A percentile compares a stretch with the other conserved stretches of the same genome.
Evolutionary conservation across 805 yeast genomes (phyloP).

Genomic region (Teunomyces aglyptinius): DNA sequence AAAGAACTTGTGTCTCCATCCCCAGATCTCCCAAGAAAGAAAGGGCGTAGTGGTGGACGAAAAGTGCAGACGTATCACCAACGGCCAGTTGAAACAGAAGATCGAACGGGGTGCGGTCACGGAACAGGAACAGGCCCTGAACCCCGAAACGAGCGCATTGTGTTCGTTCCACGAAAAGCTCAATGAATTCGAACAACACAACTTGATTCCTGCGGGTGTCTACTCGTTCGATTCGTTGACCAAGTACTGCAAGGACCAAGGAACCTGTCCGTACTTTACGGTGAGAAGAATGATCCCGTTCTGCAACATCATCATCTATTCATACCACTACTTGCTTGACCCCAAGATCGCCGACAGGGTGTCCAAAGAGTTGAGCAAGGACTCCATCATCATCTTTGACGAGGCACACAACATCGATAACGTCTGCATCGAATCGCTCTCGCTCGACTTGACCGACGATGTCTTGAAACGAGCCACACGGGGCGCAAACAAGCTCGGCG

Average conservation of each 20-base stretch:
- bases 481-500: conserved; percentile 79
- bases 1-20: conserved; percentile 91
- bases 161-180: conserved; percentile 92
- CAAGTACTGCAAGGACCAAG: conserved; percentile 71
- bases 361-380: conserved; percentile 86
- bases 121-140: conserved; percentile 48
- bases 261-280: conserved; percentile 94
- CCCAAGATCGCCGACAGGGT: conserved; percentile 97
- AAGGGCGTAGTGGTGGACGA: conserved; percentile 95
- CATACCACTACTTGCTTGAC: conserved; percentile 92
- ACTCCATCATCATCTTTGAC: conserved; percentile 91
- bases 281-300: conserved; percentile 96
- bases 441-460: conserved; percentile 90
- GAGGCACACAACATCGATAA: conserved; percentile 99
- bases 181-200: conserved; percentile 81
- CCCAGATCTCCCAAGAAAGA: conserved; percentile 79
- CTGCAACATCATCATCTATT: conserved; percentile 92
- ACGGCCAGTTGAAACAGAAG: conserved; percentile 76
- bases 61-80: conserved; percentile 90
- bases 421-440: conserved; percentile 94
- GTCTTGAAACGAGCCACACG: conserved; percentile 79
- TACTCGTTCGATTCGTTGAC: conserved; percentile 86
- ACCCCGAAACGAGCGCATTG: conserved; percentile 37
- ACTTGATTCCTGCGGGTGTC: conserved; percentile 88
- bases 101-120: conserved; percentile 50